phyloP scores from a whole-genome alignment of 352 stramenopile species.

The Phytophthora agathidicida region DNA sequence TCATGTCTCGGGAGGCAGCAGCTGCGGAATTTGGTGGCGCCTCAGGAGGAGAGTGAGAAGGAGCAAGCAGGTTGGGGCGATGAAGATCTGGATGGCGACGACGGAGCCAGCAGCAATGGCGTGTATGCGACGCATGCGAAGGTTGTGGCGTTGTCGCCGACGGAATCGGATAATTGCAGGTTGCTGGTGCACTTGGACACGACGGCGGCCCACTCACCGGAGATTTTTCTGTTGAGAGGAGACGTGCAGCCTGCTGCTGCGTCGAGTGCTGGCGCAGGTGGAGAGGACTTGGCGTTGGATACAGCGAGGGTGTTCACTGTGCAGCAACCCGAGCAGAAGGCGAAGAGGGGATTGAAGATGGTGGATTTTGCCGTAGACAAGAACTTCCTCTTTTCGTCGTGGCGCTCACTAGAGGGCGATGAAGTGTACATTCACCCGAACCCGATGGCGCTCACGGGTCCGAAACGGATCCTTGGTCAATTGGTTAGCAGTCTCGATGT shows the following conservation, averaged over 20 bases:
- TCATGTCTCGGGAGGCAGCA: slow-evolving; percentile 71
- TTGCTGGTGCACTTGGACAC: slow-evolving; percentile 74
- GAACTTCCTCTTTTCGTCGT: slow-evolving; percentile 73
- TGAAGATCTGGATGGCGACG: slow-evolving; percentile 39
- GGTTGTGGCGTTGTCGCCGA: slow-evolving; percentile 58
- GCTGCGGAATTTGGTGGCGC: slow-evolving; percentile 42
- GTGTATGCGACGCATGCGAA: slow-evolving; percentile 61
- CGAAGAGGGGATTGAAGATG: slow-evolving; percentile 59
- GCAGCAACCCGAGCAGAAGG: slow-evolving; percentile 10
- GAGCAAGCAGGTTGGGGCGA: slow-evolving; percentile 42
- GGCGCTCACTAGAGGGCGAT: slow-evolving; percentile 64
- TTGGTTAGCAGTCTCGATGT: slow-evolving; percentile 60
- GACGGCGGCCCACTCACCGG: slow-evolving; percentile 51
- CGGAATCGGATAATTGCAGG: slow-evolving; percentile 63
- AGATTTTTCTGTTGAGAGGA: slow-evolving; percentile 68
- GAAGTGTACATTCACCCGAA: slow-evolving; percentile 72
- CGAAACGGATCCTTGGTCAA: slow-evolving; percentile 55
- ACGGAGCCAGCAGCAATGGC: slow-evolving; percentile 19
- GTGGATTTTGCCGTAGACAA: slow-evolving; percentile 79
- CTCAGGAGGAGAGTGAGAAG: slow-evolving; percentile 11
- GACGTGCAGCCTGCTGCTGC: slow-evolving; percentile 45
- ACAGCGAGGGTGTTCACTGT: slow-evolving; percentile 65
- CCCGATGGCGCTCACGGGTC: slow-evolving; percentile 70
- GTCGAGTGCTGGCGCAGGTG: slow-evolving; percentile 25
- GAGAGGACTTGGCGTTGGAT: slow-evolving; percentile 51